A percentile compares a stretch with the other conserved stretches of the same genome.
phyloP scores from a whole-genome alignment of 2,329 filamentous ascomycete genomes.

The Penicillium sp. region DNA sequence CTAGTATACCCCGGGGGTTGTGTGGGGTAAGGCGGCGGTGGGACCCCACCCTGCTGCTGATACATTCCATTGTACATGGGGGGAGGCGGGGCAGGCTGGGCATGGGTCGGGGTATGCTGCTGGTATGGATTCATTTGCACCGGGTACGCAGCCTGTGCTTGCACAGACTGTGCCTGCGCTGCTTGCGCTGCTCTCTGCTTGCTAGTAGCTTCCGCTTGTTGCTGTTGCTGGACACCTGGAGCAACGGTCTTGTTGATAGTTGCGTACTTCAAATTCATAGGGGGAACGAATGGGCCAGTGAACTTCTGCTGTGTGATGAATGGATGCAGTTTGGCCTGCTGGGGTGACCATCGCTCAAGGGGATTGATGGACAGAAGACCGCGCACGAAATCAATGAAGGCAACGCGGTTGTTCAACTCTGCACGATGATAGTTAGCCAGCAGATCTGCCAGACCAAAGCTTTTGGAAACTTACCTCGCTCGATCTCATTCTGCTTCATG shows the following conservation, averaged over 20 bases:
- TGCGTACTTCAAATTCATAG: conserved; percentile 91
- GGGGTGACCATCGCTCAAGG: conserved; percentile 93
- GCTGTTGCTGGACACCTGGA: conserved; percentile 91
- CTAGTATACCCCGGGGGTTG: conserved; percentile 67
- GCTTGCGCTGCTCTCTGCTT: conserved; percentile 74
- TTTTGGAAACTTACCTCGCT: conserved; percentile 67
- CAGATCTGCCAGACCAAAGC: neutral
- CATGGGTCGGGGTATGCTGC: conserved; percentile 42
- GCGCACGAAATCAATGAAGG: conserved; percentile 97
- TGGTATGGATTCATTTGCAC: conserved; percentile 60
- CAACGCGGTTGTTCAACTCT: conserved; percentile 98
- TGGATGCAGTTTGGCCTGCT: conserved; percentile 94
- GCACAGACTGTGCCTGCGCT: conserved; percentile 63
- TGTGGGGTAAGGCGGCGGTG: conserved; percentile 75
- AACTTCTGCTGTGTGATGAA: conserved; percentile 99
- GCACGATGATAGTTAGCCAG: conserved; percentile 22
- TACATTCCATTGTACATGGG: conserved; percentile 76
- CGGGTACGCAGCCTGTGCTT: conserved; percentile 55
- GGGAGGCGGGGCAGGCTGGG: conserved; percentile 51
- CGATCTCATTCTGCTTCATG: conserved; percentile 96
- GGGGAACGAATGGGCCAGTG: conserved; percentile 91
- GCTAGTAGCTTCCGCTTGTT: conserved; percentile 89
- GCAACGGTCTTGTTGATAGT: conserved; percentile 83
- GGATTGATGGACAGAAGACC: conserved; percentile 93
- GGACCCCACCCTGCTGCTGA: conserved; percentile 61